Percentiles rank a stretch among this genome's conserved stretches.
Evolutionary conservation across 495 filamentous ascomycete species (phyloP).

Genomic region (Xylaria telfairii): DNA sequence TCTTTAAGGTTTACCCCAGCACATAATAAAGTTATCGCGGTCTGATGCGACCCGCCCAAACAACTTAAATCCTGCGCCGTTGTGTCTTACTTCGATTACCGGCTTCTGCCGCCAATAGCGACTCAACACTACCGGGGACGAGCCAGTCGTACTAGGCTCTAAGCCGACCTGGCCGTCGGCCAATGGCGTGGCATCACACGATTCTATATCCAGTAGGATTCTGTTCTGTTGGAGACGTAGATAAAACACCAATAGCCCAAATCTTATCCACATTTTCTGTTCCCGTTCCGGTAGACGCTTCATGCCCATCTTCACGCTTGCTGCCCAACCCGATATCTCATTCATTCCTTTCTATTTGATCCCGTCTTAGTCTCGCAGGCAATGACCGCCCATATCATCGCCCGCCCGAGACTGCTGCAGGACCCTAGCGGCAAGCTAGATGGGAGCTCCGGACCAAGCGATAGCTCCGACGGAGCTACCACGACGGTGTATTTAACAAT

Average conservation of each 20-base stretch:
- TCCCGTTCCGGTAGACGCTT: neutral
- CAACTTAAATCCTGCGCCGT: neutral
- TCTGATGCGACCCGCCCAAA: neutral
- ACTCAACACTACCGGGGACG: neutral
- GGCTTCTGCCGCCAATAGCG: neutral
- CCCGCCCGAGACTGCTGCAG: neutral
- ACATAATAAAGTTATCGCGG: neutral
- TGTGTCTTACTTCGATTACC: neutral
- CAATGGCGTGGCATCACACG: neutral
- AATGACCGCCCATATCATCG: neutral
- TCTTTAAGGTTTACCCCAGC: too few species aligned
- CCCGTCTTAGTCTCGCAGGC: neutral
- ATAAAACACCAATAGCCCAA: neutral
- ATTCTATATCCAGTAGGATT: neutral
- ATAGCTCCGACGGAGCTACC: neutral
- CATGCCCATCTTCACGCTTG: neutral
- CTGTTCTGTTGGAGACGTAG: neutral
- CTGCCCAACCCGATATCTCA: neutral
- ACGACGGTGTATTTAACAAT: constrained; percentile 6
- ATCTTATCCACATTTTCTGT: neutral
- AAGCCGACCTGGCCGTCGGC: neutral
- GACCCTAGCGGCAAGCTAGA: neutral
- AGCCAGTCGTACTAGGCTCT: neutral
- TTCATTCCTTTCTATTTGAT: neutral
- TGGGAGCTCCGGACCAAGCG: neutral